These are phyloP conservation scores for Mycena sanguinolenta DNA, from an alignment of 768 basidiomycete genomes.

Conservation along the genomic window DNA sequence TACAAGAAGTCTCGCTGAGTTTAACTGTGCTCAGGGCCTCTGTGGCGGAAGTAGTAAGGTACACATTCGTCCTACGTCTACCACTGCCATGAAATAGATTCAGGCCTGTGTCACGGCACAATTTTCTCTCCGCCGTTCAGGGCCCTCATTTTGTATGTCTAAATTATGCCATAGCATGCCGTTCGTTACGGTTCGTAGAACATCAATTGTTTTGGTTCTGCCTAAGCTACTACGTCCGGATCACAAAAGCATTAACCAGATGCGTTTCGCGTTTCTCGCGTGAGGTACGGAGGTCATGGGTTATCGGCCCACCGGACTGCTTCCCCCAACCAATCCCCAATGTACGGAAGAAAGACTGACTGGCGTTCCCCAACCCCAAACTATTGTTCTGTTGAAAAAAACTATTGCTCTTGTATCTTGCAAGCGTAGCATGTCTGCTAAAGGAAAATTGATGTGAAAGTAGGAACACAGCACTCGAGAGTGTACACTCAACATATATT, in stretches of 20 bases:
- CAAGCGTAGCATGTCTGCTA: neutral
- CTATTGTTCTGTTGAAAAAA: conserved; percentile 4
- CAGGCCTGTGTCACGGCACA: neutral
- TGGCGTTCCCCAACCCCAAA: conserved; percentile 19
- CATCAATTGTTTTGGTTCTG: neutral
- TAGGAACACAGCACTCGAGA: no score
- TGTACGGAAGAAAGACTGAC: neutral
- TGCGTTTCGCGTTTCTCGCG: conserved; percentile 3
- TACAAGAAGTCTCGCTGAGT: neutral
- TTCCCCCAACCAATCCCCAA: conserved; percentile 2
- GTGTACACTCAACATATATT: no score
- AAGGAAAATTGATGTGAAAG: no score
- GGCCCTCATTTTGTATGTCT: no score
- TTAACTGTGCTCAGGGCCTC: neutral
- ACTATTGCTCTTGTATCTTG: neutral
- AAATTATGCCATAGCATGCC: no score
- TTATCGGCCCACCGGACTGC: neutral
- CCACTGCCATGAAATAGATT: no score
- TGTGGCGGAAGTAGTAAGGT: no score
- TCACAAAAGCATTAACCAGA: neutral
- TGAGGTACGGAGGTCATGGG: conserved; percentile 12
- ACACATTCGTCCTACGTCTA: no score
- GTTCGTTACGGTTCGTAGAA: no score
- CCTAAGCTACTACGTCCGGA: neutral
- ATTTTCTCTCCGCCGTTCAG: neutral